A percentile compares a stretch with the other conserved stretches of the same genome.
These are phyloP conservation scores for Colletotrichum eleusines DNA, from an alignment of 2,329 filamentous ascomycete genomes.

Conservation along the genomic window DNA sequence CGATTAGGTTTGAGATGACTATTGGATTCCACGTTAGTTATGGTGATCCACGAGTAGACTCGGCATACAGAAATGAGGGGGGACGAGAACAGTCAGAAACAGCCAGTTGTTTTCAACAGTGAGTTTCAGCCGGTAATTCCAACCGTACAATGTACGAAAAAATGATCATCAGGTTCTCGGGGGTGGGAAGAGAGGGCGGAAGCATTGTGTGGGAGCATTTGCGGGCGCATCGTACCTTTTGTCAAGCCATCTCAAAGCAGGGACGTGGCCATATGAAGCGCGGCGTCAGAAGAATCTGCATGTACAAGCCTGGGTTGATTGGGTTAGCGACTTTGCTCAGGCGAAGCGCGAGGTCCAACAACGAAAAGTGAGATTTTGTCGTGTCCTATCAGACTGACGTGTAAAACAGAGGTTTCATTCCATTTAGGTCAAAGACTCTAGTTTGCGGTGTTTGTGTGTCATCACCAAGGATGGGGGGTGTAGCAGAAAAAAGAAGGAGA, in stretches of 20 bases:
- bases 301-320: constrained; percentile 14
- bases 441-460: constrained; percentile 88
- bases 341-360: constrained; percentile 9
- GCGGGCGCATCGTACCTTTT: constrained; percentile 22
- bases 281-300: constrained; percentile 27
- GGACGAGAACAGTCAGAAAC: constrained; percentile 73
- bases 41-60: neutral
- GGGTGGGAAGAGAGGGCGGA: neutral
- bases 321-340: constrained; percentile 24
- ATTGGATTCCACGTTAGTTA: constrained; percentile 50
- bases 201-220: neutral
- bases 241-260: constrained; percentile 14
- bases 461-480: constrained; percentile 69
- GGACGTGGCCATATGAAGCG: constrained; percentile 14
- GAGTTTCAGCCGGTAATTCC: constrained; percentile 95
- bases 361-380: constrained; percentile 5
- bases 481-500: constrained; percentile 40
- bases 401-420: constrained; percentile 87
- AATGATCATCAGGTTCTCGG: constrained; percentile 68
- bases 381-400: constrained; percentile 87
- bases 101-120: constrained; percentile 89
- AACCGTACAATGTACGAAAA: constrained; percentile 79
- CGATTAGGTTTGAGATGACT: constrained; percentile 40
- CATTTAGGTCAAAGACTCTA: constrained; percentile 95
- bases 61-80: constrained; percentile 32